Evolutionary conservation across 345 rosid genomes (phyloP), one percentile per base, ranked within the genome.

Genomic region (Arabis hirsuta): DNA sequence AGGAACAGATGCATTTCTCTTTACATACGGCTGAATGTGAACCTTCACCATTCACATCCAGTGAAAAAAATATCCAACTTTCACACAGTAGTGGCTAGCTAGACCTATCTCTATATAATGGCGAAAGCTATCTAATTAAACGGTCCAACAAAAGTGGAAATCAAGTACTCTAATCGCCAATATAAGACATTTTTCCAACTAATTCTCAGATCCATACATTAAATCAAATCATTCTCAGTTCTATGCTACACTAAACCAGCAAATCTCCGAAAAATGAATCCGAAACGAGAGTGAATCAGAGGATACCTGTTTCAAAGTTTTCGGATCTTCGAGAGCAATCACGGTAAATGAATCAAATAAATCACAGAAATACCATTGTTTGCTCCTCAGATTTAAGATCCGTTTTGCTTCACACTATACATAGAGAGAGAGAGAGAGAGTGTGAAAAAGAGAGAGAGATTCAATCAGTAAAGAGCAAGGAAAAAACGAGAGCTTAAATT

Each of bases 261-360:
- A n/a, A 26, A 59, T 13, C 29, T 9, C 22, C 47, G n/a, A n/a
- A n/a, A n/a, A 36, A 7, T 7, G n/a, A 13, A 42, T 12, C n/a
- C 22, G 44, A 41, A 55, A 73, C 16, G 55, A 47, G 3, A 45
- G 34, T 24, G 55, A 22, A 42, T 8, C 62, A 75, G 34, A 61
- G 10, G 13, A 46, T 71, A 95, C 99, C 90, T 84, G 77, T 32
- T 87, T 89, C 60, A 84, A 76, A 2, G 96, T 86, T 73, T 70
- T 87, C 6, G 96, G 97, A 87, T 89, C 97, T 76, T 95, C 90
- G 62, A 95, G 82, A 62, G 84, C 41, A 46, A 84, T 85, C 55
- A 88, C 75, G 19, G 80, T 82, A 4, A 31, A 50, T 16, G 53
- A 31, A 24, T 36, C 6, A 31, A 57, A 46, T 63, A 66, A 22